These are phyloP conservation scores for Cucumis hystrix DNA, from an alignment of 306 rosid species.

Conservation along the genomic window DNA sequence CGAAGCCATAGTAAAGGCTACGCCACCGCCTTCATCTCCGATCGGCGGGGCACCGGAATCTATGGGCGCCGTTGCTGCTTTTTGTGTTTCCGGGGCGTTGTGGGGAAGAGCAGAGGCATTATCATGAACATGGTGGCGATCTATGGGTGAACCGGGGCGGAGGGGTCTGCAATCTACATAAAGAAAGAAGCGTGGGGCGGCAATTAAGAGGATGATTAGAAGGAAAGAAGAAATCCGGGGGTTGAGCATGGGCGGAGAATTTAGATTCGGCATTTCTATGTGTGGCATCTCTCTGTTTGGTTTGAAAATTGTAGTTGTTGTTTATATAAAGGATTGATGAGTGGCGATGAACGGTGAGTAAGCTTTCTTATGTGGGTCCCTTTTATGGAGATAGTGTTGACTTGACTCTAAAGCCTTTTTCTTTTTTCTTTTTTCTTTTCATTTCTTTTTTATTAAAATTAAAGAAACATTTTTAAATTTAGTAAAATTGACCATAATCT, in stretches of 20 bases:
- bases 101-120: constrained; percentile 4
- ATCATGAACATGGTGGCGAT: background rate
- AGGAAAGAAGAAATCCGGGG: background rate
- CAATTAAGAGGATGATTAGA: constrained; percentile 18
- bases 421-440: background rate
- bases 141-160: constrained; percentile 10
- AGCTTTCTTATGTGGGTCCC: constrained; percentile 38
- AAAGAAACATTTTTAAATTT: too few relatives aligned
- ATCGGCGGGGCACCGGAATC: background rate
- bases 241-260: background rate
- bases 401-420: background rate
- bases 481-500: too few relatives aligned
- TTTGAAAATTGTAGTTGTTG: constrained; percentile 5
- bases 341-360: constrained; percentile 35
- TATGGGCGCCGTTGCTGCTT: background rate
- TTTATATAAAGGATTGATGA: constrained; percentile 4
- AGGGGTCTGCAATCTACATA: constrained; percentile 27
- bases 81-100: background rate
- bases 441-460: too few relatives aligned
- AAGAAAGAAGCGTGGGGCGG: constrained; percentile 14
- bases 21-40: constrained; percentile 16
- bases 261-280: constrained; percentile 5
- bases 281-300: constrained; percentile 37
- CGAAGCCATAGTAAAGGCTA: constrained; percentile 42
- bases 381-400: background rate